A percentile compares a stretch with the other conserved stretches of the same genome.
These are phyloP conservation scores for Tubosaeta brunneosetosa DNA, from an alignment of 768 basidiomycete genomes.

Conservation along the genomic window DNA sequence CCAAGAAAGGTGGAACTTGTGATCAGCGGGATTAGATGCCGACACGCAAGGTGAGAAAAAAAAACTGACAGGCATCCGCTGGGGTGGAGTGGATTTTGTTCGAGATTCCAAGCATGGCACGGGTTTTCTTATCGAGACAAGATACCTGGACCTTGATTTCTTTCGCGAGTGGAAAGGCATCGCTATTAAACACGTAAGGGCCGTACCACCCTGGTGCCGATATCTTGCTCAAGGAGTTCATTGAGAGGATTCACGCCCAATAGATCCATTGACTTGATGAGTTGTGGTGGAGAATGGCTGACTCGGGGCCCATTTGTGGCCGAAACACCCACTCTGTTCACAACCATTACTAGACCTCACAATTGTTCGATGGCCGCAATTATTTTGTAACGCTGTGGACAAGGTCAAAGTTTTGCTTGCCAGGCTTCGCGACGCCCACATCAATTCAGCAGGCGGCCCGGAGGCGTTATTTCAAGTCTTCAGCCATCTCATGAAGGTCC, in stretches of 20 bases:
- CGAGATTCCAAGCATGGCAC: conserved; percentile 66
- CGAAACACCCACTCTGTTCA: conserved; percentile 1
- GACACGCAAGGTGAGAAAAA: conserved; percentile 5
- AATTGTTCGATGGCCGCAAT: conserved; percentile 22
- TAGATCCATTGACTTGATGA: conserved; percentile 46
- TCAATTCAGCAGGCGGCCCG: conserved; percentile 44
- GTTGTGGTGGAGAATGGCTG: not conserved
- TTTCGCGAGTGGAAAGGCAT: conserved; percentile 24
- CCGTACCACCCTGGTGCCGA: conserved; percentile 60
- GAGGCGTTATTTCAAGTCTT: conserved; percentile 47
- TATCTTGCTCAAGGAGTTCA: conserved; percentile 55
- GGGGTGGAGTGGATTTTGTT: conserved; percentile 80
- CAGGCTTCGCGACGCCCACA: conserved; percentile 54
- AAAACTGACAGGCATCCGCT: conserved; percentile 46
- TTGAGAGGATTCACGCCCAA: conserved; percentile 55
- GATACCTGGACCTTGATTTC: conserved; percentile 77
- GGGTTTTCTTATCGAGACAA: conserved; percentile 70
- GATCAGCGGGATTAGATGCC: conserved; percentile 9
- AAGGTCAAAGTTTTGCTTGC: conserved; percentile 48
- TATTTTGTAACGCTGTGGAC: conserved; percentile 22
- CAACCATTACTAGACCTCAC: not conserved
- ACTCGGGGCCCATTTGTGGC: conserved; percentile 2
- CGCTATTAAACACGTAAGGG: not conserved
- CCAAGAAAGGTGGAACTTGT: conserved; percentile 58
- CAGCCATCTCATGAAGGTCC: conserved; percentile 48